Evolutionary conservation across 257 asterid genomes (phyloP).

Genomic region (Nicotiana obtusifolia): DNA sequence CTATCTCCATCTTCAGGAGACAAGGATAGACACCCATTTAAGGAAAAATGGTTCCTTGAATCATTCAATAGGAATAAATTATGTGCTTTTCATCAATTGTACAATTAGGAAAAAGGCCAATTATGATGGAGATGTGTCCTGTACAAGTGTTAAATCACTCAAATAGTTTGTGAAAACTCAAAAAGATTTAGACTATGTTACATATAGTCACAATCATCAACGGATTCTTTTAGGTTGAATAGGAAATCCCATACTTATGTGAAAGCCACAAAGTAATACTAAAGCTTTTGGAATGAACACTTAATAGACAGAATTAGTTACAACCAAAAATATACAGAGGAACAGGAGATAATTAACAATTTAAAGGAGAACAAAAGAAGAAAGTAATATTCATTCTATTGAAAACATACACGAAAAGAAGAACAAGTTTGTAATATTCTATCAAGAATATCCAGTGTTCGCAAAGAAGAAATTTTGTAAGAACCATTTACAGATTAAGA

Average conservation of each 20-base stretch:
- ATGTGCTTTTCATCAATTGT: neutral
- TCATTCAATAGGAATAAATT: slow-evolving; percentile 14
- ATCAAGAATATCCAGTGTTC: slow-evolving; percentile 37
- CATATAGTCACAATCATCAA: slow-evolving; percentile 40
- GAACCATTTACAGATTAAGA: slow-evolving; percentile 59
- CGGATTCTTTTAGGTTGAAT: neutral
- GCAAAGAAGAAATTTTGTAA: slow-evolving; percentile 26
- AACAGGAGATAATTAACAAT: too few species aligned
- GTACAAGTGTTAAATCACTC: slow-evolving; percentile 12
- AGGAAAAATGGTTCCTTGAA: slow-evolving; percentile 31
- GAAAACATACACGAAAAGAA: slow-evolving; percentile 12
- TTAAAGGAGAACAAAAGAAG: neutral
- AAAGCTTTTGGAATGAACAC: neutral
- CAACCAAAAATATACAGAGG: neutral
- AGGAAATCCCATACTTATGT: neutral
- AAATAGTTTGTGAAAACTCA: slow-evolving; percentile 15
- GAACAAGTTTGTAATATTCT: slow-evolving; percentile 16
- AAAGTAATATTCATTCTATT: neutral
- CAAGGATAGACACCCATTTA: slow-evolving; percentile 32
- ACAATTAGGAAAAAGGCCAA: slow-evolving; percentile 10
- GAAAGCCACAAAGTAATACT: slow-evolving; percentile 1
- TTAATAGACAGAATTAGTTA: slow-evolving; percentile 18
- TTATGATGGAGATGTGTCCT: slow-evolving; percentile 21
- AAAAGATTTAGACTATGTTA: slow-evolving; percentile 23
- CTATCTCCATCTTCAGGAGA: slow-evolving; percentile 31